phyloP scores from a whole-genome alignment of 2,329 filamentous ascomycete species.

The Fusarium sp. region DNA sequence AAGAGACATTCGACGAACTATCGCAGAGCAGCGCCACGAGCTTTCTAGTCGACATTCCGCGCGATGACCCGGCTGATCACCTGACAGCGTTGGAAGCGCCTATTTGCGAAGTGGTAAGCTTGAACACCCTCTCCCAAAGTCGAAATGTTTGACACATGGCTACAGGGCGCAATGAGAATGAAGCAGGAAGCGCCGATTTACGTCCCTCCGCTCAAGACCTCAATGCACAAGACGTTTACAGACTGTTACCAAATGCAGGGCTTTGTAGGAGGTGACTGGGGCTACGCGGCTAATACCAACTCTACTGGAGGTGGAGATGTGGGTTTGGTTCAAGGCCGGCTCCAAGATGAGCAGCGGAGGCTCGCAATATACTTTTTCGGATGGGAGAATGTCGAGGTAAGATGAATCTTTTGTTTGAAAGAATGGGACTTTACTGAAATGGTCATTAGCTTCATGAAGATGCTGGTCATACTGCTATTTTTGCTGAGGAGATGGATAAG shows the following conservation, averaged over 20 bases:
- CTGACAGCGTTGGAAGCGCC: conserved; percentile 23
- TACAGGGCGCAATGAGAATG: conserved; percentile 23
- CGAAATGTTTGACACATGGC: neutral
- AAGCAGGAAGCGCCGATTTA: conserved; percentile 14
- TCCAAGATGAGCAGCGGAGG: conserved; percentile 4
- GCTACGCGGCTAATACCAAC: conserved; percentile 30
- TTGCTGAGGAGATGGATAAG: conserved; percentile 31
- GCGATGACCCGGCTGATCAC: conserved; percentile 1
- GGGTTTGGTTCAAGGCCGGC: neutral
- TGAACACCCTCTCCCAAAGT: neutral
- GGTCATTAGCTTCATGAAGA: conserved; percentile 26
- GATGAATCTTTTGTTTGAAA: neutral
- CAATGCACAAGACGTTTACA: conserved; percentile 33
- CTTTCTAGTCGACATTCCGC: conserved; percentile 3
- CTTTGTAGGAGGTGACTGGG: conserved; percentile 33
- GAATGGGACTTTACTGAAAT: neutral
- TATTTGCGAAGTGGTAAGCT: conserved; percentile 33
- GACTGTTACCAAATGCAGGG: conserved; percentile 34
- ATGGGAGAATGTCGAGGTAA: conserved; percentile 40
- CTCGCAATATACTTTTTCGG: conserved; percentile 28
- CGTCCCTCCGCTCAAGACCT: conserved; percentile 8
- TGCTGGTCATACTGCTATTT: conserved; percentile 15
- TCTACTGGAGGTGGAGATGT: conserved; percentile 3
- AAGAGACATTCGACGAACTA: neutral
- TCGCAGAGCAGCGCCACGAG: neutral